Evolutionary conservation across 176 grass and related monocot genomes (phyloP).

Genomic region (Oryza brachyantha): DNA sequence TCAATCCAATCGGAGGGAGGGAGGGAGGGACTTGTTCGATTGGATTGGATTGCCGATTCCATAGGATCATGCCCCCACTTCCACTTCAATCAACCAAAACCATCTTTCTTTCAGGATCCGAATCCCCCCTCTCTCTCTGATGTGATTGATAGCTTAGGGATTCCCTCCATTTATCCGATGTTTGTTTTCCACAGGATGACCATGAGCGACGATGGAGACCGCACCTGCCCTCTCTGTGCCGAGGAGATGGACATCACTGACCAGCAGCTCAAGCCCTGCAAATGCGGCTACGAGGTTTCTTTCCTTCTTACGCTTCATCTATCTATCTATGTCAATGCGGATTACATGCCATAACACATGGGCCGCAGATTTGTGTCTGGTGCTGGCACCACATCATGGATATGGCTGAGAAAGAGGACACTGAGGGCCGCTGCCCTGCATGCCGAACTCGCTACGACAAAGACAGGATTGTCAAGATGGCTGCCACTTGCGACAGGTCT

Average conservation of each 20-base stretch:
- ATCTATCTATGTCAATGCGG: neutral
- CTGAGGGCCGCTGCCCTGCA: slow-evolving; percentile 85
- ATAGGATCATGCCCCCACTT: neutral
- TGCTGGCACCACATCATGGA: slow-evolving; percentile 99
- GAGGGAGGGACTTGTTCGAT: too few relatives aligned
- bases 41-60: slow-evolving; percentile 8
- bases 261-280: slow-evolving; percentile 72
- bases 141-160: too few relatives aligned
- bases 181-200: slow-evolving; percentile 75
- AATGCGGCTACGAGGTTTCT: slow-evolving; percentile 86
- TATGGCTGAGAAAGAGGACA: slow-evolving; percentile 96
- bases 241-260: slow-evolving; percentile 97
- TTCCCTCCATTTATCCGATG: too few relatives aligned
- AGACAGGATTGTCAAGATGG: slow-evolving; percentile 91
- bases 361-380: slow-evolving; percentile 87
- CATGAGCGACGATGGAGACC: slow-evolving; percentile 95
- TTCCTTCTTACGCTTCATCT: too few relatives aligned
- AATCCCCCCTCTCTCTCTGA: too few relatives aligned
- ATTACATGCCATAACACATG: neutral
- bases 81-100: too few relatives aligned
- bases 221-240: slow-evolving; percentile 88
- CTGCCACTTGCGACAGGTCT: slow-evolving; percentile 77
- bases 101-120: too few relatives aligned
- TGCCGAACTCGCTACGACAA: slow-evolving; percentile 87
- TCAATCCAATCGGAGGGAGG: neutral